phyloP scores from a whole-genome alignment of 2,329 filamentous ascomycete species.

The Diaporthe ampelina region DNA sequence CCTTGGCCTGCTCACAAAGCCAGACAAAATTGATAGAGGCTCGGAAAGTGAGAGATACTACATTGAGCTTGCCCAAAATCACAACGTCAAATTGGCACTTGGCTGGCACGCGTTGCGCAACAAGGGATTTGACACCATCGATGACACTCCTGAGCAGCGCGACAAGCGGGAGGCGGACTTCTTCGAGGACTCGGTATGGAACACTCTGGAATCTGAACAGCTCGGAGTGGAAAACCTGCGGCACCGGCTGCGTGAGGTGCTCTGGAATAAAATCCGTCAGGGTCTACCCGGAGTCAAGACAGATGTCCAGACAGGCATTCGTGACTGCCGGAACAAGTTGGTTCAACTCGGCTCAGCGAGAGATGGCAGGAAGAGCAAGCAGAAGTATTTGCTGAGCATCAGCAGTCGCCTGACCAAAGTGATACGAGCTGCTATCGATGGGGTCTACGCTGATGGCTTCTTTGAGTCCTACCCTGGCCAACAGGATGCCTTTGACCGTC shows the following conservation, averaged over 20 bases:
- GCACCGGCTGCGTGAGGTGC: slow-evolving; percentile 63
- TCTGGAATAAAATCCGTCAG: slow-evolving; percentile 60
- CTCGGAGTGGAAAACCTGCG: slow-evolving; percentile 65
- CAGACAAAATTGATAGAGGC: slow-evolving; percentile 56
- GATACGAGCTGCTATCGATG: slow-evolving; percentile 46
- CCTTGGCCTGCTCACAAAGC: slow-evolving; percentile 71
- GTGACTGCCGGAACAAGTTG: slow-evolving; percentile 54
- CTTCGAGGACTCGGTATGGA: slow-evolving; percentile 59
- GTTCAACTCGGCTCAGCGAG: slow-evolving; percentile 63
- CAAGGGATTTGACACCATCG: slow-evolving; percentile 55
- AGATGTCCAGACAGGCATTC: slow-evolving; percentile 57
- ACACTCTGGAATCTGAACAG: slow-evolving; percentile 48
- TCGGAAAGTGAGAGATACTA: slow-evolving; percentile 58
- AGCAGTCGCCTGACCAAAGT: slow-evolving; percentile 39
- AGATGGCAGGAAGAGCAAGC: slow-evolving; percentile 55
- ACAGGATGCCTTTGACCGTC: slow-evolving; percentile 46
- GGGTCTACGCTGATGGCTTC: slow-evolving; percentile 49
- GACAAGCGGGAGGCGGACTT: slow-evolving; percentile 58
- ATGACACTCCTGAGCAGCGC: slow-evolving; percentile 50
- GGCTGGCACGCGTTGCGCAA: slow-evolving; percentile 69
- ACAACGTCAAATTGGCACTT: slow-evolving; percentile 61
- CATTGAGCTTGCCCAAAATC: slow-evolving; percentile 59
- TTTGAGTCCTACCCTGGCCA: slow-evolving; percentile 46
- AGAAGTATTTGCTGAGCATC: slow-evolving; percentile 39
- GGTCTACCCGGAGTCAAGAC: slow-evolving; percentile 61